These are phyloP conservation scores for Rhizophagus sp. DNA, from an alignment of 192 early-diverging fungal genomes.

Conservation along the genomic window DNA sequence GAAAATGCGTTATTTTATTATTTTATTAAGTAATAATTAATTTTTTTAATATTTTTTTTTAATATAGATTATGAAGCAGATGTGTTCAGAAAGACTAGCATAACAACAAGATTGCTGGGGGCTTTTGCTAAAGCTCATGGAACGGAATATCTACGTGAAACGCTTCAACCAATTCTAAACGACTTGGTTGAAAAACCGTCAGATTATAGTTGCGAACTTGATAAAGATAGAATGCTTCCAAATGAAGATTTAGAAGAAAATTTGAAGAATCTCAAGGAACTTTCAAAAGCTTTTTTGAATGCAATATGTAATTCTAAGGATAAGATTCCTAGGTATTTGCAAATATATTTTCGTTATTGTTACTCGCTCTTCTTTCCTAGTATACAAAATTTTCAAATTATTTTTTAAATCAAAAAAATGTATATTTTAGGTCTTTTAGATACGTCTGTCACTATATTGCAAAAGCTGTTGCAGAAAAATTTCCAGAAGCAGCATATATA, in stretches of 20 bases:
- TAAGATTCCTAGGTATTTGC: constrained; percentile 59
- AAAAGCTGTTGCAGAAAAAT: constrained; percentile 72
- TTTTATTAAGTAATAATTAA: not conserved
- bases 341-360: not conserved
- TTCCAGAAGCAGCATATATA: constrained; percentile 78
- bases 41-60: not conserved
- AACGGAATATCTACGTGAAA: constrained; percentile 75
- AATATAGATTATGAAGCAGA: constrained; percentile 60
- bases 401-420: not conserved
- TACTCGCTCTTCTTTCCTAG: not conserved
- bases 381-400: too few relatives aligned
- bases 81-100: constrained; percentile 87
- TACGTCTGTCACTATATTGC: constrained; percentile 81
- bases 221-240: constrained; percentile 71
- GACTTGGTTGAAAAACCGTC: constrained; percentile 64
- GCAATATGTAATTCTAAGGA: constrained; percentile 73
- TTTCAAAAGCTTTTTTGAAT: constrained; percentile 79
- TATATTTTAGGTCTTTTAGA: constrained; percentile 55
- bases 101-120: constrained; percentile 85
- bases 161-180: constrained; percentile 75
- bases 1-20: not conserved
- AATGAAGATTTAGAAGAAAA: constrained; percentile 73
- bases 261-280: constrained; percentile 71
- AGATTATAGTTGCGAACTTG: constrained; percentile 83
- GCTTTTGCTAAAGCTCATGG: constrained; percentile 83